Evolutionary conservation across 805 yeast genomes (phyloP).

Genomic region (Suhomyces sp.): DNA sequence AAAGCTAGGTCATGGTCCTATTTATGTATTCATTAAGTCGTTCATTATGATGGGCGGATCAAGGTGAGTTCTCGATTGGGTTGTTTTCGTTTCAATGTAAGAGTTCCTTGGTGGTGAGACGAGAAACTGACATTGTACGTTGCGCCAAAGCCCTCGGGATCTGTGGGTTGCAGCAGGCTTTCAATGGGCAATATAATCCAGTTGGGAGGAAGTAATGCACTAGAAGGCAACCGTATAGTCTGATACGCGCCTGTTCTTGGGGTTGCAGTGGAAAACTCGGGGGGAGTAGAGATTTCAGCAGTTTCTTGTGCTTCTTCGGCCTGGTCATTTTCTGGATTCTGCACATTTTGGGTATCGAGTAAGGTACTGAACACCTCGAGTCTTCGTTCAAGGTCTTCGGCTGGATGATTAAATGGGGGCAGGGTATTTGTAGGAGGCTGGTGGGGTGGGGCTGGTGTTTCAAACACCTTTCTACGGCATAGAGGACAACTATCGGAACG

Average conservation of each 20-base stretch:
- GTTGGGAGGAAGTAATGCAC: slow-evolving; percentile 28
- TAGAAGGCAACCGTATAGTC: slow-evolving; percentile 19
- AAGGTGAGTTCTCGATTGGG: slow-evolving; percentile 10
- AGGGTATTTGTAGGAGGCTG: not conserved
- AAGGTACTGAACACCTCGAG: slow-evolving; percentile 4
- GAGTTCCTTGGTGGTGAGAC: slow-evolving; percentile 12
- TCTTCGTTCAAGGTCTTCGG: slow-evolving; percentile 5
- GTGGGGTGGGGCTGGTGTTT: not conserved
- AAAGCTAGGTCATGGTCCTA: too few species aligned
- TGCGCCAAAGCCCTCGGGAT: not conserved
- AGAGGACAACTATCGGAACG: slow-evolving; percentile 92
- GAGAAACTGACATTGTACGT: slow-evolving; percentile 17
- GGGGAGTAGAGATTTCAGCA: not conserved
- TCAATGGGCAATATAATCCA: slow-evolving; percentile 29
- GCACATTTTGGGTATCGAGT: not conserved
- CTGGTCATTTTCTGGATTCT: slow-evolving; percentile 9
- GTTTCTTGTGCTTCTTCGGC: not conserved
- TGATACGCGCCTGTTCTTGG: slow-evolving; percentile 10
- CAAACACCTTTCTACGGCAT: slow-evolving; percentile 69
- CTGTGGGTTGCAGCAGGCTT: not conserved
- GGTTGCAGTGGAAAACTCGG: not conserved
- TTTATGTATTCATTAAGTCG: not conserved
- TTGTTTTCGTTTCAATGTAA: slow-evolving; percentile 8
- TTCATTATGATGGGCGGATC: slow-evolving; percentile 3
- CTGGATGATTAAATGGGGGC: slow-evolving; percentile 4